These are phyloP conservation scores for Naegleria gruberi DNA, from an alignment of 208 protist species.

Conservation along the genomic window DNA sequence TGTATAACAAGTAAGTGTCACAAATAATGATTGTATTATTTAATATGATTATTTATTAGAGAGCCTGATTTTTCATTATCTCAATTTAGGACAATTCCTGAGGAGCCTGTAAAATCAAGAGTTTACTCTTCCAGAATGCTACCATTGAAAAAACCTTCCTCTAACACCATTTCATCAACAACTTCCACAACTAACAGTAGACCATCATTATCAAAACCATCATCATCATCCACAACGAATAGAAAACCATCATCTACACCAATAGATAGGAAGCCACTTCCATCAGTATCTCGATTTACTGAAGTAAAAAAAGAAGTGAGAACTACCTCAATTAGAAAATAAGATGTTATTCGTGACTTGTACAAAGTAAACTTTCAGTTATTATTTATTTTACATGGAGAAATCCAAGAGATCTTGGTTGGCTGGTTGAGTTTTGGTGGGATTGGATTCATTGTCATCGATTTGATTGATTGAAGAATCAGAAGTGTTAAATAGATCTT, in stretches of 20 bases:
- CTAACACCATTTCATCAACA: not conserved
- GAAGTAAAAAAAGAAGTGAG: not conserved
- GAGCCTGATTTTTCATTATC: too few relatives aligned
- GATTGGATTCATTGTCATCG: too few relatives aligned
- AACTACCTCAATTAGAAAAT: not conserved
- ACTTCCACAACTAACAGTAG: not conserved
- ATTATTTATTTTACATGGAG: not conserved
- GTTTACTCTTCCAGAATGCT: too few relatives aligned
- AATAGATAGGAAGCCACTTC: too few relatives aligned
- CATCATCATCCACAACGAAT: not conserved
- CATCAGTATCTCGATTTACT: not conserved
- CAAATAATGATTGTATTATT: too few relatives aligned
- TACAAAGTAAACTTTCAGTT: not conserved
- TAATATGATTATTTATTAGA: too few relatives aligned
- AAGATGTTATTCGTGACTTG: not conserved
- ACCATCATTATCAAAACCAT: not conserved
- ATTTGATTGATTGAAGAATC: too few relatives aligned
- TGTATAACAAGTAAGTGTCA: not conserved
- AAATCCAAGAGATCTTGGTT: not conserved
- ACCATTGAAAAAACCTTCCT: not conserved
- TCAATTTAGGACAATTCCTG: too few relatives aligned
- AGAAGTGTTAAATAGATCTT: too few relatives aligned
- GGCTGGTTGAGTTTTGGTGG: too few relatives aligned
- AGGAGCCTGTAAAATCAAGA: too few relatives aligned
- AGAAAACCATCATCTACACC: not conserved